phyloP scores from a whole-genome alignment of 2,329 filamentous ascomycete genomes.

The Neofusicoccum sp. region DNA sequence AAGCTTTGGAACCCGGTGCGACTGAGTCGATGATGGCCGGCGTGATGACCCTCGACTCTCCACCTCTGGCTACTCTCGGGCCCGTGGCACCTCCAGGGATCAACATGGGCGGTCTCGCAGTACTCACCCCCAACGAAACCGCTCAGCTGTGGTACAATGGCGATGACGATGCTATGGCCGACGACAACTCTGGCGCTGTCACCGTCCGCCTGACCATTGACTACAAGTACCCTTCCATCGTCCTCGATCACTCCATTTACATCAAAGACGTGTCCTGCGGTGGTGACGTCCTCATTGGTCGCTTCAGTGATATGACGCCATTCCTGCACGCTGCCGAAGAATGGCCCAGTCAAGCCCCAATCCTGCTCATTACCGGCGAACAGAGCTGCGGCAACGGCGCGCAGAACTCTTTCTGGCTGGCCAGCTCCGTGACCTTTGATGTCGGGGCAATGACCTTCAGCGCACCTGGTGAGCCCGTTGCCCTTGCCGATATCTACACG shows the following conservation, averaged over 20 bases:
- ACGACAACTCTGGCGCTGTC: slow-evolving; percentile 5
- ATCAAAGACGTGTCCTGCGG: slow-evolving; percentile 22
- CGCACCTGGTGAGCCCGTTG: slow-evolving; percentile 15
- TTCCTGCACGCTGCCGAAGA: slow-evolving; percentile 10
- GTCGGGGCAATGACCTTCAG: slow-evolving; percentile 10
- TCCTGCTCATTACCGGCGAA: slow-evolving; percentile 22
- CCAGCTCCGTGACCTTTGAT: slow-evolving; percentile 21
- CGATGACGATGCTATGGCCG: not conserved
- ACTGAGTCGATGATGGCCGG: not conserved
- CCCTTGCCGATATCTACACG: slow-evolving; percentile 14
- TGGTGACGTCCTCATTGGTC: not conserved
- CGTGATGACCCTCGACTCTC: not conserved
- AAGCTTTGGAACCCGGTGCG: not conserved
- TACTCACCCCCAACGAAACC: not conserved
- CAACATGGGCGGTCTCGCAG: slow-evolving; percentile 13
- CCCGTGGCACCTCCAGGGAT: slow-evolving; percentile 2
- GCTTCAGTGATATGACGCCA: slow-evolving; percentile 18
- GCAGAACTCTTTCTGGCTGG: slow-evolving; percentile 23
- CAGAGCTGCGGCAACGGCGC: slow-evolving; percentile 19
- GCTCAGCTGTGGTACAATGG: slow-evolving; percentile 9
- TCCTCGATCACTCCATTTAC: slow-evolving; percentile 23
- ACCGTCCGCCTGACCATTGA: slow-evolving; percentile 11
- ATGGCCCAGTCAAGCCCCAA: slow-evolving; percentile 11
- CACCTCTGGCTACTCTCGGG: slow-evolving; percentile 4
- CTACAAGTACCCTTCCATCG: slow-evolving; percentile 22